Evolutionary conservation across 73 alveolate genomes (phyloP), one percentile per base, ranked within the genome.

Genomic region (Uronychia binucleata): DNA sequence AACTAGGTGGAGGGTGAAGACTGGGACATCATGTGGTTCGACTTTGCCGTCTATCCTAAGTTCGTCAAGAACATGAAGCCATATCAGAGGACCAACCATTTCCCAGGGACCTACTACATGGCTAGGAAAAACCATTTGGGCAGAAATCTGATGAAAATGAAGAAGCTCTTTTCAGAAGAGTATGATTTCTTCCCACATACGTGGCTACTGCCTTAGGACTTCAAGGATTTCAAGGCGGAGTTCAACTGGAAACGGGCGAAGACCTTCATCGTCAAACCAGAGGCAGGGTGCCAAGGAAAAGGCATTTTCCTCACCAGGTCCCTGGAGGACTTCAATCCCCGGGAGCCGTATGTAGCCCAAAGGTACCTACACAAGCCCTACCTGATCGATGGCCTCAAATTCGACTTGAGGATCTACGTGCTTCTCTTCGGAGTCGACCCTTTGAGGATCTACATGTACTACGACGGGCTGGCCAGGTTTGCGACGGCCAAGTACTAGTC

Each of bases 351-450:
- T 82, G 91, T 93, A 79, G 96, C 88, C 32, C 93, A 93, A 80
- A 87, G 85, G 91, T 96, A 96, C 83, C 82, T 96, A 75, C 77
- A 89, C 28, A 92, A 86, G 86, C 98, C 99, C 30, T 88, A 88
- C 90, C 85, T 96, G 86, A 79, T 96, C 67, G 97, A 94, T 78
- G 99, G 98, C 80, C 90, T 82, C 88, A 96, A 96, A 89, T 96
- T 96, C 76, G 99, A 96, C 81, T 81, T 96, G 83, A 92, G 99
- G 82, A 96, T 96, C 57, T 96, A 96, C 79, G 96, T 94, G 33
- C 75, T 93, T 33, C 84, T 90, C 57, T 80, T 89, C 27, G 79
- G 92, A 32, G 96, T 90, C 28, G 94, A 87, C 0, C 97, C 97
- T 19, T 32, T 91, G 25, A 86, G 86, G 75, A 74, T 86, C 29